A percentile compares a stretch with the other conserved stretches of the same genome.
Evolutionary conservation across 179 eudicot species (phyloP).

Genomic region (Beta macrorhiza): DNA sequence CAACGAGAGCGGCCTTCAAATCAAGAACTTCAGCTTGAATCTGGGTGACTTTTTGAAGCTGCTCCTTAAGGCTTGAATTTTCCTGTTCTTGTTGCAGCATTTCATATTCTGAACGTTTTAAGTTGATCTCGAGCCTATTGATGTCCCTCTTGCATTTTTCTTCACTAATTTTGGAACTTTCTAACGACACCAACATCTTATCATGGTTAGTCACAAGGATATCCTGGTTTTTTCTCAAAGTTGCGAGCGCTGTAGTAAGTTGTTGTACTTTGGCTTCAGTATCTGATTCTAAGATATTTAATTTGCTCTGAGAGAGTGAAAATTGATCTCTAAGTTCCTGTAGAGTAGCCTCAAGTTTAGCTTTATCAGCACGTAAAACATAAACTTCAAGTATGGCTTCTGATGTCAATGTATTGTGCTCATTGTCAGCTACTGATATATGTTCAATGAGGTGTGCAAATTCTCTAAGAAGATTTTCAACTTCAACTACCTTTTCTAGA

Average conservation of each 20-base stretch:
- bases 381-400: constrained; percentile 49
- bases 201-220: constrained; percentile 53
- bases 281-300: constrained; percentile 40
- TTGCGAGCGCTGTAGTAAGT: constrained; percentile 47
- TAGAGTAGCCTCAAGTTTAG: constrained; percentile 52
- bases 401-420: constrained; percentile 41
- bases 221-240: constrained; percentile 47
- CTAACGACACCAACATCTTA: constrained; percentile 39
- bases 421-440: constrained; percentile 40
- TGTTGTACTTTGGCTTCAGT: constrained; percentile 51
- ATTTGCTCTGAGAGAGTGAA: constrained; percentile 43
- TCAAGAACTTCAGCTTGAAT: constrained; percentile 61
- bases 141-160: constrained; percentile 47
- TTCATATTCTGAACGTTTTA: constrained; percentile 65
- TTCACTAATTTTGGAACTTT: constrained; percentile 48
- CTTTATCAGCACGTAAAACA: constrained; percentile 52
- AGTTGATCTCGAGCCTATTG: constrained; percentile 59
- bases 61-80: constrained; percentile 55
- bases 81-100: constrained; percentile 56
- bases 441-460: constrained; percentile 58
- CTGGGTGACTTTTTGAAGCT: constrained; percentile 48
- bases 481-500: constrained; percentile 56
- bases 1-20: constrained; percentile 45
- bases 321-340: constrained; percentile 42
- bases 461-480: constrained; percentile 64